A percentile compares a stretch with the other conserved stretches of the same genome.
phyloP scores from a whole-genome alignment of 805 yeast species.

The Suhomyces vadensis region DNA sequence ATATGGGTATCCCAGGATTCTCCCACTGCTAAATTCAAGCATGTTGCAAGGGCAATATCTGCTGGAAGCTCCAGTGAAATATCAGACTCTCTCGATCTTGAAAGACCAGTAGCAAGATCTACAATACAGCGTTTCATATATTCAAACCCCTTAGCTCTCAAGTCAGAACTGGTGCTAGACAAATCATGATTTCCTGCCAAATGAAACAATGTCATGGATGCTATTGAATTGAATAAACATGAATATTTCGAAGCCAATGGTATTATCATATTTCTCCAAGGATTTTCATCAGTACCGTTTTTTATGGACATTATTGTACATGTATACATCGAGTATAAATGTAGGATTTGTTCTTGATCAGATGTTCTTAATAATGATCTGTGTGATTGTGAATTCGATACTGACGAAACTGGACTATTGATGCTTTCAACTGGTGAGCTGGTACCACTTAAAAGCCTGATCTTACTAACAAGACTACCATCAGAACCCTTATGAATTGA shows the following conservation, averaged over 20 bases:
- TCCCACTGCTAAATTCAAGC: conserved; percentile 61
- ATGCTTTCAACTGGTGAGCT: conserved; percentile 1
- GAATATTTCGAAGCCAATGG: conserved; percentile 58
- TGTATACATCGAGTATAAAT: conserved; percentile 37
- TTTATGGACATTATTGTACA: conserved; percentile 58
- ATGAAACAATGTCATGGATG: conserved; percentile 69
- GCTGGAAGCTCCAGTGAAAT: conserved; percentile 43
- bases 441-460: not conserved
- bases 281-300: conserved; percentile 64
- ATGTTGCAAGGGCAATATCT: conserved; percentile 66
- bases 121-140: conserved; percentile 63
- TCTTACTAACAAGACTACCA: not conserved
- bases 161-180: conserved; percentile 43
- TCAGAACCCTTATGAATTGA: not conserved
- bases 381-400: conserved; percentile 10
- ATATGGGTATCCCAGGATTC: conserved; percentile 72
- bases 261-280: conserved; percentile 60
- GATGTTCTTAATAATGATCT: conserved; percentile 23
- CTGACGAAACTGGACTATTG: conserved; percentile 5
- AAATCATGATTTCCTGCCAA: conserved; percentile 37
- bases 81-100: conserved; percentile 22
- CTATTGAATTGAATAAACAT: conserved; percentile 60
- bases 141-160: conserved; percentile 51
- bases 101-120: conserved; percentile 58
- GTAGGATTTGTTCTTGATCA: conserved; percentile 38